These are phyloP conservation scores for Corynespora cassiicola DNA, from an alignment of 2,329 filamentous ascomycete species.

Conservation along the genomic window DNA sequence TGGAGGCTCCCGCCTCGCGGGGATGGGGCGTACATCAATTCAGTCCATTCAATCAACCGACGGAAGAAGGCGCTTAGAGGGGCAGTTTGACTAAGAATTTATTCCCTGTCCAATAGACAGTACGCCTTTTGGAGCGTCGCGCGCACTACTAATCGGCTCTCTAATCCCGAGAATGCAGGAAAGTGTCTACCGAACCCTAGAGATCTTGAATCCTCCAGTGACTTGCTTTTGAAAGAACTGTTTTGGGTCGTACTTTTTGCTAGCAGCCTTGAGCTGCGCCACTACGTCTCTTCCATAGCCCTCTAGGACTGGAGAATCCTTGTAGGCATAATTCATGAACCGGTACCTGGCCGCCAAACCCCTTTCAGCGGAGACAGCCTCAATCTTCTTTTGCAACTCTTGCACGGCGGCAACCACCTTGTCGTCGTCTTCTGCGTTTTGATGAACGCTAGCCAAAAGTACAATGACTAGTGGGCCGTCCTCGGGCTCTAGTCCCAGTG, in stretches of 20 bases:
- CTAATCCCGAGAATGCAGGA: too few relatives aligned
- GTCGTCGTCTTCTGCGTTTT: slow-evolving; percentile 2
- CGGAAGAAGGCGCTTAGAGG: too few relatives aligned
- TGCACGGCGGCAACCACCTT: slow-evolving; percentile 4
- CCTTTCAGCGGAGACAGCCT: background rate
- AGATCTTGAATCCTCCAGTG: slow-evolving; percentile 12
- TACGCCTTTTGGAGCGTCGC: too few relatives aligned
- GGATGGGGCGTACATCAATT: too few relatives aligned
- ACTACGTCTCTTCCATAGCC: slow-evolving; percentile 47
- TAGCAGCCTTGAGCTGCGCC: slow-evolving; percentile 32
- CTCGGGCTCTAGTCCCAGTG: slow-evolving; percentile 15
- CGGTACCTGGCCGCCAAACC: slow-evolving; percentile 1
- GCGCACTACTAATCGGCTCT: too few relatives aligned
- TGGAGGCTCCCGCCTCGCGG: too few relatives aligned
- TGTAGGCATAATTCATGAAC: slow-evolving; percentile 51
- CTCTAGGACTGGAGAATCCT: slow-evolving; percentile 44
- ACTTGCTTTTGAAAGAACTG: slow-evolving; percentile 40
- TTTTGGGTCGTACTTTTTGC: slow-evolving; percentile 43
- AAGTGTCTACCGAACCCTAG: too few relatives aligned
- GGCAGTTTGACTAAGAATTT: too few relatives aligned
- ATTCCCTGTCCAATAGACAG: too few relatives aligned
- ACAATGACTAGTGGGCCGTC: slow-evolving; percentile 16
- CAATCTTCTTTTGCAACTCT: slow-evolving; percentile 2
- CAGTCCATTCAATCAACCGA: too few relatives aligned
- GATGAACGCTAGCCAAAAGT: slow-evolving; percentile 11